Evolutionary conservation across 2,329 filamentous ascomycete genomes (phyloP), one percentile per base, ranked within the genome.

Genomic region (Phialophora verrucosa): DNA sequence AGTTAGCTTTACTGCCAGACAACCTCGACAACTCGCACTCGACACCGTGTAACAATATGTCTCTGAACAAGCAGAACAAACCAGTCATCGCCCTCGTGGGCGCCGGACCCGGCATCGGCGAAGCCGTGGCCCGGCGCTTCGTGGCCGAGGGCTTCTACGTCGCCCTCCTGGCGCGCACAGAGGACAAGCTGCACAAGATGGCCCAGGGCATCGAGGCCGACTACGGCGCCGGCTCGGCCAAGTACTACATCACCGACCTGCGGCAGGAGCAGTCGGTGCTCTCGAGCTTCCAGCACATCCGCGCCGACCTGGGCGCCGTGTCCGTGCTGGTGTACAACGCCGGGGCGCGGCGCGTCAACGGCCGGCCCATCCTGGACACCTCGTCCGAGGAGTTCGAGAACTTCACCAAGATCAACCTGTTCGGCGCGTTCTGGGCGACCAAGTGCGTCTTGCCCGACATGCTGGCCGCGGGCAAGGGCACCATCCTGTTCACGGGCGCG

Each of bases 371-470:
- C 31, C 59, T 70, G 10, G 64, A 70, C 59, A 70, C 69, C 12
- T 65, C 64, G 29, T 63, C 56, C 20, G 69, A 70, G 49, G 69
- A 70, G n/a, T 70, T 70, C 38, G 69, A 68, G 38, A 62, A 60
- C 59, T 70, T 70, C 55, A 70, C 69, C 38, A 70, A 70, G 47
- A 70, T 70, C 66, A 70, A 70, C 64, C 62, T 70, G 5, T 69
- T 67, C 59, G 69, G 69, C 50, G 68, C 69, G 14, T 70, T 70
- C 56, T 70, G 69, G 69, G 60, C 69, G n/a, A 68, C 69, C 25
- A 70, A 70, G 51, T 58, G 54, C 54, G 69, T 69, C 17, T 32
- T 70, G 20, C 69, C 69, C 44, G 69, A 70, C 47, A 70, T 70
- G 69, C 59, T 70, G 14, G 64, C 69, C 25, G 58, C 66, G 31